These are phyloP conservation scores for Triglochin maritima DNA, from an alignment of 106 monocot species.

Conservation along the genomic window DNA sequence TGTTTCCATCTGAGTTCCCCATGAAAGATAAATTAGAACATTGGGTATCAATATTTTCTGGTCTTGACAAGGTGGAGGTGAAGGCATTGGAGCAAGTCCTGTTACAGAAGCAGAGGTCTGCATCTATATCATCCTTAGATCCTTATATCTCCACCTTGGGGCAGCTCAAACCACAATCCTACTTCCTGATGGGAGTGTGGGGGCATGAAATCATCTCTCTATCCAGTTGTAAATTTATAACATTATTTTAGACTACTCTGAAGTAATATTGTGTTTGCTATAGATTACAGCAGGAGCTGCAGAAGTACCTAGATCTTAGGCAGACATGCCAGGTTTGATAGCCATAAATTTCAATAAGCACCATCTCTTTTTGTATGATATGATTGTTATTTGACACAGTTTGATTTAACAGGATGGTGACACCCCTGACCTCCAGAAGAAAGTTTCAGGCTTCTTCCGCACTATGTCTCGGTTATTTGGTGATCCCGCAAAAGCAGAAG, in stretches of 20 bases:
- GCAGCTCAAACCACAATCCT: too few relatives aligned
- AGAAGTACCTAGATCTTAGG: constrained; percentile 72
- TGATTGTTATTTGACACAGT: neutral
- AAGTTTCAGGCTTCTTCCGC: constrained; percentile 46
- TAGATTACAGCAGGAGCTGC: constrained; percentile 97
- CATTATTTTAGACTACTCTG: neutral
- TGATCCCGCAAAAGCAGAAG: constrained; percentile 74
- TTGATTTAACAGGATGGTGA: constrained; percentile 48
- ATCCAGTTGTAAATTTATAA: constrained; percentile 4
- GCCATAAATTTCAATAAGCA: constrained; percentile 3
- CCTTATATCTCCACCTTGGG: neutral
- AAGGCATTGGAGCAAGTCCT: constrained; percentile 93
- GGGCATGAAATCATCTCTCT: neutral
- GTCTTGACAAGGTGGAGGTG: constrained; percentile 78
- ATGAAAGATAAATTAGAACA: constrained; percentile 63
- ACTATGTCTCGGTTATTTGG: constrained; percentile 77
- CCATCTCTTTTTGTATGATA: neutral
- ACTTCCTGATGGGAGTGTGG: too few relatives aligned
- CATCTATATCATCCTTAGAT: neutral
- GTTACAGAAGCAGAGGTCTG: constrained; percentile 85
- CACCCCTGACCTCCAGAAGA: constrained; percentile 62
- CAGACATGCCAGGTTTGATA: constrained; percentile 61
- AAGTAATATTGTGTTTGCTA: constrained; percentile 37
- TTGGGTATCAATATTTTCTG: constrained; percentile 51
- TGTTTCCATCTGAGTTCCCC: constrained; percentile 74